Conservation (phyloP, 805 yeast genomes). For the Henningerozyma blattae region DNA sequence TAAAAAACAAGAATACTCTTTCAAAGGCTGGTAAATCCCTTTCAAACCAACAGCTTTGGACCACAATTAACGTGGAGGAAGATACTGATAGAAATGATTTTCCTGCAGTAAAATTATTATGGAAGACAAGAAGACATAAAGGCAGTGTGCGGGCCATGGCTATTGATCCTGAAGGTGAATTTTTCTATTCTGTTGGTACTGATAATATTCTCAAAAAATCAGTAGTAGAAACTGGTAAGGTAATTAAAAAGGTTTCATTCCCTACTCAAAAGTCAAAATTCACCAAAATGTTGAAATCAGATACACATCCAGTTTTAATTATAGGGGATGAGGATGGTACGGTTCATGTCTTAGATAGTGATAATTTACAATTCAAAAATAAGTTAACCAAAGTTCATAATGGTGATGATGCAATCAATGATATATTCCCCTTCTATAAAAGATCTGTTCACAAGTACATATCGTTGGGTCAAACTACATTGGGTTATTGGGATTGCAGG, state of each 20-base stretch:
- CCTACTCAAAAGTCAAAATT: slow-evolving; percentile 11
- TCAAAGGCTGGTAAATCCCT: slow-evolving; percentile 22
- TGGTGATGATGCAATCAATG: slow-evolving; percentile 74
- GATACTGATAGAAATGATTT: slow-evolving; percentile 15
- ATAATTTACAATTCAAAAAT: slow-evolving; percentile 38
- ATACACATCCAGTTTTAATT: slow-evolving; percentile 32
- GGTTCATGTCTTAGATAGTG: slow-evolving; percentile 50
- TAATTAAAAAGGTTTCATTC: slow-evolving; percentile 38
- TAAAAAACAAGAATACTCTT: slow-evolving; percentile 5
- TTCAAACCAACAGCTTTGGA: slow-evolving; percentile 30
- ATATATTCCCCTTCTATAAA: slow-evolving; percentile 54
- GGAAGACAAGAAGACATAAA: slow-evolving; percentile 89
- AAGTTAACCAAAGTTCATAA: slow-evolving; percentile 41
- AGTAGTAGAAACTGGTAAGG: slow-evolving; percentile 60
- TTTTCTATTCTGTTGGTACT: slow-evolving; percentile 60
- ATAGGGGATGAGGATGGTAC: slow-evolving; percentile 61
- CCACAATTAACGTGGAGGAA: slow-evolving; percentile 12
- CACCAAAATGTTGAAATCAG: slow-evolving; percentile 26
- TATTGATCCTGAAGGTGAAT: slow-evolving; percentile 41
- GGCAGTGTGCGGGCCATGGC: slow-evolving; percentile 69
- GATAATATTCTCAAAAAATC: slow-evolving; percentile 76
- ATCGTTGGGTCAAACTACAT: slow-evolving; percentile 71
- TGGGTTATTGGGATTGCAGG: slow-evolving; percentile 68
- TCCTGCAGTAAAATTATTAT: slow-evolving; percentile 26
- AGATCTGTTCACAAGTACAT: slow-evolving; percentile 65